These are phyloP conservation scores for Musa itinerans DNA, from an alignment of 176 grass and related monocot genomes.

Conservation along the genomic window DNA sequence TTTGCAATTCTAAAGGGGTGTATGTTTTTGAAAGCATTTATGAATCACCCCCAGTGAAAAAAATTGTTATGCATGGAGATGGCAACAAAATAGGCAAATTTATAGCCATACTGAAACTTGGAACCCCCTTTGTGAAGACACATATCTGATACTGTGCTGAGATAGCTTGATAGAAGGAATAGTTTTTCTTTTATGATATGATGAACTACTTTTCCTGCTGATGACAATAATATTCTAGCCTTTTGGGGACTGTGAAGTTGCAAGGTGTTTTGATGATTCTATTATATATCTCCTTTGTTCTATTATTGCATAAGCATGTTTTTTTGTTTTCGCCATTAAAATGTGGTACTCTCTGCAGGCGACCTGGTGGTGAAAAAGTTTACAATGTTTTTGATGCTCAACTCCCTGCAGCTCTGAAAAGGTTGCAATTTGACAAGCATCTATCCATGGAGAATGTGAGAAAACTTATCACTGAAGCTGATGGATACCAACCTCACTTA, in stretches of 20 bases:
- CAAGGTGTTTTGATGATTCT: not conserved
- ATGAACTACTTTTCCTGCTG: not conserved
- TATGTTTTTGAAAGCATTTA: too few relatives aligned
- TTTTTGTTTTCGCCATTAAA: not conserved
- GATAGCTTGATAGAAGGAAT: too few relatives aligned
- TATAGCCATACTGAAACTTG: too few relatives aligned
- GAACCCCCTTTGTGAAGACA: too few relatives aligned
- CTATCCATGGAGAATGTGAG: constrained; percentile 19
- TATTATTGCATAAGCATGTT: not conserved
- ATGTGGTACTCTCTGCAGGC: not conserved
- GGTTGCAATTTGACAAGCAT: constrained; percentile 17
- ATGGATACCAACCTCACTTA: constrained; percentile 20
- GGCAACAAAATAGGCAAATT: too few relatives aligned
- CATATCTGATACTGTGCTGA: too few relatives aligned
- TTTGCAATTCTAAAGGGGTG: too few relatives aligned
- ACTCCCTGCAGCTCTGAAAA: constrained; percentile 18
- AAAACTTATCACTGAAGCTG: constrained; percentile 21
- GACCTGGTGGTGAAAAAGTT: constrained; percentile 18
- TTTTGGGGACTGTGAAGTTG: not conserved
- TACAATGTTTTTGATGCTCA: constrained; percentile 18
- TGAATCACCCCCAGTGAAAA: too few relatives aligned
- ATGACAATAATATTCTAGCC: not conserved
- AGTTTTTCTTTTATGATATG: not conserved
- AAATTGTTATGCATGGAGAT: too few relatives aligned
- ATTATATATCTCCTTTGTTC: not conserved